Percentiles rank a stretch among this genome's conserved stretches.
Conservation (phyloP, 306 rosid genomes). For the Quercus agrifolia region DNA sequence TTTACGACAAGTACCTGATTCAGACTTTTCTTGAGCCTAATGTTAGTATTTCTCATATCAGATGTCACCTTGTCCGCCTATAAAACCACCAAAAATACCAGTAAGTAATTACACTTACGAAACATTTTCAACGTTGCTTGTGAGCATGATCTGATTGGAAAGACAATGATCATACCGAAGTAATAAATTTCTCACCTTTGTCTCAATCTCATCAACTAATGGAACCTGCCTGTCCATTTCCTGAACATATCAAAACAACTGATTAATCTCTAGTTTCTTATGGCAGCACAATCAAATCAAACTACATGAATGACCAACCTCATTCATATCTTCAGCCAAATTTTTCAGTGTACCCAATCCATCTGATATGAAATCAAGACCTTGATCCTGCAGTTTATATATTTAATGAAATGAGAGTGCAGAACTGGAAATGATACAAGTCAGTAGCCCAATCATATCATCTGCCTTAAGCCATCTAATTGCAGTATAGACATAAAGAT, state of each 20-base stretch:
- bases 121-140: background rate
- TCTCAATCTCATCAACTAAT: slow-evolving; percentile 73
- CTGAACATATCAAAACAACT: slow-evolving; percentile 40
- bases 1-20: slow-evolving; percentile 44
- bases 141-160: slow-evolving; percentile 1
- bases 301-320: slow-evolving; percentile 45
- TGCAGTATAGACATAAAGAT: slow-evolving; percentile 12
- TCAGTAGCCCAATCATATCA: slow-evolving; percentile 6
- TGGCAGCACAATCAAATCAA: background rate
- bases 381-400: slow-evolving; percentile 64
- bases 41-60: slow-evolving; percentile 62
- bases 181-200: slow-evolving; percentile 48
- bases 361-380: slow-evolving; percentile 86
- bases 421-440: background rate
- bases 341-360: slow-evolving; percentile 75
- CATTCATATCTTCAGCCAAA: slow-evolving; percentile 83
- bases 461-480: background rate
- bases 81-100: slow-evolving; percentile 15
- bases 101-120: slow-evolving; percentile 7
- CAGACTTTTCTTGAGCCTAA: slow-evolving; percentile 71
- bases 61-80: slow-evolving; percentile 70
- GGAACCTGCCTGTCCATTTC: slow-evolving; percentile 92
- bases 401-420: slow-evolving; percentile 5
- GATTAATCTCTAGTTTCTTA: slow-evolving; percentile 18
- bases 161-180: background rate